Base-by-base conservation (phyloP, 768 basidiomycete genomes). In the Suillus lakei region DNA sequence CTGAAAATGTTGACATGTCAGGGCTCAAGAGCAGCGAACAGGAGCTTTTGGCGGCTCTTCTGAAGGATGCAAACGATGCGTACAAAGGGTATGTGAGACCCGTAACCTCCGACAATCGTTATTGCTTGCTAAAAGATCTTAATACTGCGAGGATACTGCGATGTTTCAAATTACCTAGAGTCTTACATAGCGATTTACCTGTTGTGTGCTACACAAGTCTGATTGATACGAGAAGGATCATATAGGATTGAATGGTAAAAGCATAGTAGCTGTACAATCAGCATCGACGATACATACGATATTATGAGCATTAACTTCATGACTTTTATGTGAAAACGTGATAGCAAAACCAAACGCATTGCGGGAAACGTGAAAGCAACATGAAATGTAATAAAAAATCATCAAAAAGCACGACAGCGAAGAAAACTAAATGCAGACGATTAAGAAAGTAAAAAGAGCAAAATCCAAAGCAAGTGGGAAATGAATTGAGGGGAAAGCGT, bases 41-140 rank as follows among this genome's bases (percentile, higher is more conserved):
- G 41, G 5, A 1, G 0, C 67, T 73, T 6, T 54, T 70, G 62
- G 21, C n/a, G 1, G 0, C 2, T 9, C 46, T 74, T 5, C 66
- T 76, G 2, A 9, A 9, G 0, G 73, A 76, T 46, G 75, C 74
- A 4, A 0, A 13, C 0, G 55, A 44, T 6, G 74, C 74, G 9
- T 70, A 69, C 21, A 5, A 9, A 8, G 69, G 61, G 34, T 76
- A 75, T 48, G 21, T 5, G 18, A 53, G 30, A 32, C 18, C 2
- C 53, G 26, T 30, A 1, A 21, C 30, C 5, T 0, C 10, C 30
- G 51, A 32, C 30, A 3, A 28, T 32, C 30, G 18, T 6, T 12
- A 10, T 21, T 0, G 5, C 5, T 12, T 13, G 1, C 30, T 10
- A 4, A 54, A 32, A 5, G 21, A 21, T 18, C 50, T 5, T 30